Evolutionary conservation across 371 early-diverging fungal genomes (phyloP).

Genomic region (Nematocida minor): DNA sequence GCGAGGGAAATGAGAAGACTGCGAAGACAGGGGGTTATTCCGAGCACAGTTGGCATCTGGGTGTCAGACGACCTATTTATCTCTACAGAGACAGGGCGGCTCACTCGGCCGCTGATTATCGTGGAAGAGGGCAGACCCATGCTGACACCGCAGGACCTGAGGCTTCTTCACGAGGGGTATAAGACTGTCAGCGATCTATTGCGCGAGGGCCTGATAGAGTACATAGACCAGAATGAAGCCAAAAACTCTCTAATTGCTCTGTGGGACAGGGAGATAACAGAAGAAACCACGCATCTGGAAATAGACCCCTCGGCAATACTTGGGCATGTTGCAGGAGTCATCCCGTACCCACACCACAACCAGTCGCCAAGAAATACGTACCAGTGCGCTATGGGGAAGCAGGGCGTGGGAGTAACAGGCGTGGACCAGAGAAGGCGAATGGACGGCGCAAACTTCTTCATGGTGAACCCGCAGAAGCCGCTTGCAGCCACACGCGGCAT

Average conservation of each 20-base stretch:
- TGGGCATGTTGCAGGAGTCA: slow-evolving; percentile 91
- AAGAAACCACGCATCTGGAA: slow-evolving; percentile 83
- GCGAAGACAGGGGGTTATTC: slow-evolving; percentile 76
- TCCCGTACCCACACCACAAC: slow-evolving; percentile 99
- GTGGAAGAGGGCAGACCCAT: slow-evolving; percentile 67
- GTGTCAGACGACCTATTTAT: slow-evolving; percentile 78
- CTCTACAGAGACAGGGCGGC: slow-evolving; percentile 90
- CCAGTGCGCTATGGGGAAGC: slow-evolving; percentile 99
- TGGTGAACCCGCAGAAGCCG: slow-evolving; percentile 94
- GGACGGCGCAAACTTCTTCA: slow-evolving; percentile 85
- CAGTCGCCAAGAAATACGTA: slow-evolving; percentile 97
- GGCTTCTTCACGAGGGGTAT: slow-evolving; percentile 50
- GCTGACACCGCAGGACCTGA: slow-evolving; percentile 70
- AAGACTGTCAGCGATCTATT: slow-evolving; percentile 80
- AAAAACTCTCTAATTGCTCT: slow-evolving; percentile 86
- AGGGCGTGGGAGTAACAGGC: slow-evolving; percentile 92
- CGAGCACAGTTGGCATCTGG: slow-evolving; percentile 84
- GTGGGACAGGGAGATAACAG: slow-evolving; percentile 72
- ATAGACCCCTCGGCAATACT: slow-evolving; percentile 91
- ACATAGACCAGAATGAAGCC: slow-evolving; percentile 95
- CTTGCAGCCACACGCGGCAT: slow-evolving; percentile 94
- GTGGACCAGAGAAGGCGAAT: slow-evolving; percentile 87
- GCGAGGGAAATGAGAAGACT: slow-evolving; percentile 74
- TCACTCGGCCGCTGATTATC: slow-evolving; percentile 91
- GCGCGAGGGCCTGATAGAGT: slow-evolving; percentile 84